Base-by-base conservation (phyloP, 768 basidiomycete genomes). In the Tylopilus vinaceipallidus region DNA sequence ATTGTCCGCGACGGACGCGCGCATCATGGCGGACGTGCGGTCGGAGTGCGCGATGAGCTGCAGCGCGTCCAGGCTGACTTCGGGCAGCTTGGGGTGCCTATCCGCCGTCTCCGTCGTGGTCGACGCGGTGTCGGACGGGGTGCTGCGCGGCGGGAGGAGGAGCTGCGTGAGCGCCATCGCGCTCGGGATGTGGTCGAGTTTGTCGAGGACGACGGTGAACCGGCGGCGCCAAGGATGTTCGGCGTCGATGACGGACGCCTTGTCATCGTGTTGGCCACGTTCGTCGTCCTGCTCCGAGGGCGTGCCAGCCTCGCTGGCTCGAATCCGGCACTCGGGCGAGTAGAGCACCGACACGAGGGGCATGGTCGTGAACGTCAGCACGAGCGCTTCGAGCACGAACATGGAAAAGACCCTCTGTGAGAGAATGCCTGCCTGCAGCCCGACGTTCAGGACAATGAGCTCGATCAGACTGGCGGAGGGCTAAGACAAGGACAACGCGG, bases 401-500 rank as follows among this genome's bases (percentile, higher is more conserved):
- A 97, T 98, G 1, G 91, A 89, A 70, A 98, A 95, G 7, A 95
- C 87, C 24, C 78, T 79, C 50, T 59, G 75, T 1, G 83, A 77
- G 22, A 98, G 73, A 42, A 95, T 92, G 0, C 82, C 81, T 4
- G 90, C 92, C 2, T 78, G 73, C 2, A 95, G 74, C 6, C 95
- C 95, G 54, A 98, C 90, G 59, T 98, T 99, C 54, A 98, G 83
- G 3, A 98, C 95, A 59, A 98, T 97, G 14, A 97, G 75, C 63
- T 97, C 95, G 10, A 97, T 88, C 4, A 97, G 75, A 23, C 87
- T 89, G 30, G 6, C 27, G 6, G 12, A 16, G 9, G 9, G 24
- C 23, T 55, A 9, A 58, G 40, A 16, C 39, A 26, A 17, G 9
- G n/a, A 11, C 39, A 14, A 45, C 10, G 1, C 8, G 19, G 19